phyloP scores from a whole-genome alignment of 1,284 basidiomycete genomes.

The Trametes pubescens region DNA sequence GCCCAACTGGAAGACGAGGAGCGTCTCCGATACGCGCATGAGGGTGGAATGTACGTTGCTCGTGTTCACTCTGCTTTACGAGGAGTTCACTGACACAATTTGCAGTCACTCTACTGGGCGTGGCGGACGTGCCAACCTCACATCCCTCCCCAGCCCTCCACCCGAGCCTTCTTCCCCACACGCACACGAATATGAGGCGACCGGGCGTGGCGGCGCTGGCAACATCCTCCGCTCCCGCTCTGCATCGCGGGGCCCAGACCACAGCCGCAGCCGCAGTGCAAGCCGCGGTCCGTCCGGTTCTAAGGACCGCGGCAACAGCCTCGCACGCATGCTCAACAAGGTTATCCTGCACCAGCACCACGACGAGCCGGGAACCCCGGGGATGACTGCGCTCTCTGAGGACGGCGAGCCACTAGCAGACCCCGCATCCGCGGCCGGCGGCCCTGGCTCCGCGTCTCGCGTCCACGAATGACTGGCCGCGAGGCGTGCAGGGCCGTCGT shows the following conservation, averaged over 20 bases:
- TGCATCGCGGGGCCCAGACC: constrained; percentile 46
- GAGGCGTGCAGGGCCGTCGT: constrained; percentile 36
- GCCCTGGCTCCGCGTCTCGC: constrained; percentile 2
- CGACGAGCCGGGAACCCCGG: constrained; percentile 8
- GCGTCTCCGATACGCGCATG: constrained; percentile 44
- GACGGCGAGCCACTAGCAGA: constrained; percentile 8
- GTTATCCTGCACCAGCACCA: constrained; percentile 27
- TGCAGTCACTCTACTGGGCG: constrained; percentile 73
- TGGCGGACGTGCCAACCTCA: constrained; percentile 72
- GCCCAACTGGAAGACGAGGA: constrained; percentile 60
- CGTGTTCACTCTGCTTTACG: neutral
- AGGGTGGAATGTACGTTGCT: constrained; percentile 53
- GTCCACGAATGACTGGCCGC: constrained; percentile 38
- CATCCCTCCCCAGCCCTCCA: constrained; percentile 47
- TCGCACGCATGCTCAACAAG: constrained; percentile 30
- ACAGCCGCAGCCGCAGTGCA: constrained; percentile 32
- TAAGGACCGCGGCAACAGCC: constrained; percentile 30
- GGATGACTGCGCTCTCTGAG: constrained; percentile 20
- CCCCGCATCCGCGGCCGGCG: neutral
- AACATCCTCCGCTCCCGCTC: constrained; percentile 61
- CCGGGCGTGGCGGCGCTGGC: constrained; percentile 78
- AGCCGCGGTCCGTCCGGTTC: constrained; percentile 23
- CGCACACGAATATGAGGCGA: constrained; percentile 43
- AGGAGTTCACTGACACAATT: neutral
- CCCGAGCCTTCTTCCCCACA: constrained; percentile 45